These are phyloP conservation scores for Oryza coarctata DNA, from an alignment of 176 grass and related monocot genomes.

Conservation along the genomic window DNA sequence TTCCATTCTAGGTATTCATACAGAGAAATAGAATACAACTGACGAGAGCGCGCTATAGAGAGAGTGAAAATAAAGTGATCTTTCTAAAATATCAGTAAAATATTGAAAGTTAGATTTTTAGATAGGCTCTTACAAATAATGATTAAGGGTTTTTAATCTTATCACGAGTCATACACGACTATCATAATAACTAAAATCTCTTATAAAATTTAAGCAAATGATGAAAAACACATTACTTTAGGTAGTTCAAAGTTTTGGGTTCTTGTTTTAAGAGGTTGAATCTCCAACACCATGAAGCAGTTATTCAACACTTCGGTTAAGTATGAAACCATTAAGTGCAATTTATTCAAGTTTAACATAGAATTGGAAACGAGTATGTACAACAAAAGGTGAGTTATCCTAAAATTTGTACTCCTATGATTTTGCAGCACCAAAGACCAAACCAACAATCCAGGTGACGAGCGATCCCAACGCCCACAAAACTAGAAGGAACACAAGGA, in stretches of 20 bases:
- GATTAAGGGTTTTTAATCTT: too few relatives aligned
- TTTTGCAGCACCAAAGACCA: slow-evolving; percentile 53
- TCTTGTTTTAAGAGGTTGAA: too few relatives aligned
- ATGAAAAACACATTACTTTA: too few relatives aligned
- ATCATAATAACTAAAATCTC: too few relatives aligned
- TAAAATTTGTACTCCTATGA: slow-evolving; percentile 32
- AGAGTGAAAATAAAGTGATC: too few relatives aligned
- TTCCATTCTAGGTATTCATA: background rate
- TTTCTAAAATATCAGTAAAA: too few relatives aligned
- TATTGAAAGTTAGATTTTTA: too few relatives aligned
- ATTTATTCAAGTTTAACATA: background rate
- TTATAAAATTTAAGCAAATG: too few relatives aligned
- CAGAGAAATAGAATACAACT: background rate
- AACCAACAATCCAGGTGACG: slow-evolving; percentile 59
- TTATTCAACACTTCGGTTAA: background rate
- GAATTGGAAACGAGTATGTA: background rate
- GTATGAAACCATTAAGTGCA: background rate
- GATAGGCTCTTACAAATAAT: too few relatives aligned
- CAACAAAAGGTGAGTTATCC: slow-evolving; percentile 13
- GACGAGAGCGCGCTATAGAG: too few relatives aligned
- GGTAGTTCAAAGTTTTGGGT: too few relatives aligned
- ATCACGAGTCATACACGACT: too few relatives aligned
- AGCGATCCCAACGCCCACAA: slow-evolving; percentile 57
- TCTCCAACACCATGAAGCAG: background rate
- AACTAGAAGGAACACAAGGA: slow-evolving; percentile 66